Evolutionary conservation across 2,329 filamentous ascomycete genomes (phyloP), one percentile per base, ranked within the genome.

Genomic region (Diaporthe sp.): DNA sequence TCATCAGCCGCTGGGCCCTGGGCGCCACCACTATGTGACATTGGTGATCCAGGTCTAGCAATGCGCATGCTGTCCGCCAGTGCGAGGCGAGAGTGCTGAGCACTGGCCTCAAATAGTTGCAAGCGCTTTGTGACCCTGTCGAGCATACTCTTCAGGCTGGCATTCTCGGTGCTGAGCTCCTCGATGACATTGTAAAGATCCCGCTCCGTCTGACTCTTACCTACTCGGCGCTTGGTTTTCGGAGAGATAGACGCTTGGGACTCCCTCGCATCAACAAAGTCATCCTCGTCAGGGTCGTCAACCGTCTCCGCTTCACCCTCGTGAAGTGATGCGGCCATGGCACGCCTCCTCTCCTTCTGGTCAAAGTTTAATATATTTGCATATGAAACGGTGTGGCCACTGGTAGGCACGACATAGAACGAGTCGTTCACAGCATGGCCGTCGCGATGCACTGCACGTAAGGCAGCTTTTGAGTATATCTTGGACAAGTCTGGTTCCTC

Each of bases 351-450:
- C 80, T 93, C 91, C 79, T 93, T 93, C 77, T 92, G 89, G 47
- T 90, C 91, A 78, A 91, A 92, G 55, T 87, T 93, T 27, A 98
- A 86, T 70, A 99, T 98, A 76, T 94, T 95, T 58, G 97, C 96
- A 80, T 98, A 99, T 0, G 95, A 97, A 75, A 96, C 93, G 3
- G 95, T 98, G 77, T 96, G 95, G 7, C 97, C 96, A 25, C 94
- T 95, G 0, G 94, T 94, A 5, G 96, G 97, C 1, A 99, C 97
- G 1, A 98, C 94, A 81, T 98, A 98, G 85, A 99, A 99, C 12
- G 94, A 97, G 79, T 94, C 94, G 74, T 88, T 90, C 22, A 90
- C 86, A 22, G 88, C 88, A 37, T 92, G 88, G 0, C 91, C 91
- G 39, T 93, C 92, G 72, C 94, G 92, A 27, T 91, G 89, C 55